Base-by-base conservation (phyloP, 805 yeast genomes). In the Starmerella apicola region DNA sequence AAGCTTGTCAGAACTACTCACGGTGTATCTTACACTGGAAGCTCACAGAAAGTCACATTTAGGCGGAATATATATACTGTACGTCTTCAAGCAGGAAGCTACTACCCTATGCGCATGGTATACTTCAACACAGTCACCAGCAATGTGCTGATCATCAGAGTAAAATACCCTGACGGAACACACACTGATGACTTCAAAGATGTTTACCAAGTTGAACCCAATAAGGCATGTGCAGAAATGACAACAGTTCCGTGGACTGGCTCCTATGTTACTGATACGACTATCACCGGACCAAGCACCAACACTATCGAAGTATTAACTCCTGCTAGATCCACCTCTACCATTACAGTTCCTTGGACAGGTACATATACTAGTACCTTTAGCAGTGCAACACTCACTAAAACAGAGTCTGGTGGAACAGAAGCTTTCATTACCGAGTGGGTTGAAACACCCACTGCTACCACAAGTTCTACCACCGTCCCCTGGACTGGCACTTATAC, bases 61-160 rank as follows among this genome's bases (percentile, higher is more conserved):
- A 15, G 8, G 5, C 20, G 23, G 9, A 20, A 20, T 15, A 17
- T 27, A n/a, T 20, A 38, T 20, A 17, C 38, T 5, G 38, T 24
- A 16, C 9, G 13, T 13, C 27, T 39, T 13, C n/a, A 8, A 4
- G 27, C 20, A 10, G 43, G 43, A 23, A 9, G 18, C 2, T 39
- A 28, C 30, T 39, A 39, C 25, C 43, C 43, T 5, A 20, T 39
- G 22, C 34, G 38, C 4, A 17, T 39, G 9, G 36, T 39, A 3
- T 39, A 34, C 24, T 39, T 30, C 31, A 39, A 39, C 26, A 24
- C 35, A 8, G 8, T 28, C 9, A 24, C 35, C 8, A 20, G 27
- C 16, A 4, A 19, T n/a, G 15, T 24, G 4, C 21, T 35, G 8
- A 12, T 18, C 8, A 15, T 20, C 5, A 18, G 19, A 3, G 18